phyloP scores from a whole-genome alignment of 1,284 basidiomycete species.

The Hypsizygus ulmarius region DNA sequence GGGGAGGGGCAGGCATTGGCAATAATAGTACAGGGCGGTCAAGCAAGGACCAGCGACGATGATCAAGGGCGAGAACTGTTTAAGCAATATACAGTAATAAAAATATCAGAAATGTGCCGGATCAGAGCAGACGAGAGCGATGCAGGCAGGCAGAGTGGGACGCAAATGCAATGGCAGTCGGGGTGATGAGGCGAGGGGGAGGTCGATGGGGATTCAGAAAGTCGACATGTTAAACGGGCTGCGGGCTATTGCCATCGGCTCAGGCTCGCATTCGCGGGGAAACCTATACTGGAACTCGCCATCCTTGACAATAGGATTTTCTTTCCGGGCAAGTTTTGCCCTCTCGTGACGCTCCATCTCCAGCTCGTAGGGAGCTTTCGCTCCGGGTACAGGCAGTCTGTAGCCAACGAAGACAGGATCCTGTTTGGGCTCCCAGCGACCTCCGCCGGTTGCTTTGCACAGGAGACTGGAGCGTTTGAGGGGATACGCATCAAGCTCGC shows the following conservation, averaged over 20 bases:
- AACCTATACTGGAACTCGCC: slow-evolving; percentile 68
- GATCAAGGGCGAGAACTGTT: not conserved
- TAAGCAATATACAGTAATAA: slow-evolving; percentile 43
- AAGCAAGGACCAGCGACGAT: slow-evolving; percentile 12
- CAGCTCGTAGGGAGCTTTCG: slow-evolving; percentile 61
- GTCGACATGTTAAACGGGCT: slow-evolving; percentile 47
- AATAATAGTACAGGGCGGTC: slow-evolving; percentile 15
- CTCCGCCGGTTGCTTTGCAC: slow-evolving; percentile 73
- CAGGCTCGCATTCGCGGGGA: slow-evolving; percentile 44
- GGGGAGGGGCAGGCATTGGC: too few relatives aligned
- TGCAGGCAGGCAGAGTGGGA: slow-evolving; percentile 8
- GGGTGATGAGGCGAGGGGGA: not conserved
- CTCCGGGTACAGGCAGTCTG: slow-evolving; percentile 54
- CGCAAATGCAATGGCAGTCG: not conserved
- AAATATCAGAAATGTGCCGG: slow-evolving; percentile 27
- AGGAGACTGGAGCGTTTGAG: slow-evolving; percentile 59
- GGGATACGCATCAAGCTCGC: slow-evolving; percentile 67
- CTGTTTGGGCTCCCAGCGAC: slow-evolving; percentile 70
- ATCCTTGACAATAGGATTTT: slow-evolving; percentile 61
- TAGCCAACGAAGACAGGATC: slow-evolving; percentile 43
- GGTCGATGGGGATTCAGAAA: slow-evolving; percentile 38
- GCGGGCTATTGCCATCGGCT: slow-evolving; percentile 33
- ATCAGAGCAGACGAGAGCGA: slow-evolving; percentile 15
- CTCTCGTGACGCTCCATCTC: slow-evolving; percentile 63
- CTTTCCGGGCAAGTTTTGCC: slow-evolving; percentile 42